Conservation (phyloP, 371 early-diverging fungal genomes). For the Mortierella sp. region DNA sequence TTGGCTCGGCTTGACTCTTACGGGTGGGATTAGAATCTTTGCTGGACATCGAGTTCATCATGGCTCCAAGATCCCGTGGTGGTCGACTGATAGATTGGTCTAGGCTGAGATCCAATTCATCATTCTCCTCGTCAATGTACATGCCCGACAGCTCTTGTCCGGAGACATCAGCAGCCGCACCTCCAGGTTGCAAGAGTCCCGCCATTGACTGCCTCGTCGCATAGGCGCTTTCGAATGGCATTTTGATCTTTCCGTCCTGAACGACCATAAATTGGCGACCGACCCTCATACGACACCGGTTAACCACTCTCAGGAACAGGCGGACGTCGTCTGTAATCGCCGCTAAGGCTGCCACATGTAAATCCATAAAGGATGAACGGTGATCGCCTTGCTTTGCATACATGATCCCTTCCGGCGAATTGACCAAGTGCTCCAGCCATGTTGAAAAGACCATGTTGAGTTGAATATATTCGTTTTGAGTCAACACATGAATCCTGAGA, state of each 20-base stretch:
- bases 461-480: slow-evolving; percentile 73
- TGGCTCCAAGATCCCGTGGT: slow-evolving; percentile 31
- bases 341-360: slow-evolving; percentile 70
- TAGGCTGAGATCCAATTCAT: slow-evolving; percentile 44
- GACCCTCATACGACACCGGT: slow-evolving; percentile 72
- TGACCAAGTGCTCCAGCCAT: slow-evolving; percentile 68
- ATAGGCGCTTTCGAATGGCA: slow-evolving; percentile 51
- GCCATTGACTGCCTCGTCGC: slow-evolving; percentile 51
- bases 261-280: slow-evolving; percentile 52
- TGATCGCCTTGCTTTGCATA: slow-evolving; percentile 72
- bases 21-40: slow-evolving; percentile 3
- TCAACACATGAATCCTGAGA: slow-evolving; percentile 63
- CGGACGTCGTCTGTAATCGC: slow-evolving; percentile 74
- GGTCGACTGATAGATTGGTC: slow-evolving; percentile 47
- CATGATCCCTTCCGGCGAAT: slow-evolving; percentile 69
- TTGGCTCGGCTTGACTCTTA: slow-evolving; percentile 1
- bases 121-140: slow-evolving; percentile 52
- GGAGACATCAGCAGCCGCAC: slow-evolving; percentile 48
- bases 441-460: slow-evolving; percentile 65
- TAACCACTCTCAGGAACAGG: slow-evolving; percentile 67
- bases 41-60: slow-evolving; percentile 35
- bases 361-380: slow-evolving; percentile 71
- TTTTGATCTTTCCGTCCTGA: slow-evolving; percentile 54
- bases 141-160: slow-evolving; percentile 54
- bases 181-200: slow-evolving; percentile 50